Conservation (phyloP, 768 basidiomycete species). For the Postia placenta region DNA sequence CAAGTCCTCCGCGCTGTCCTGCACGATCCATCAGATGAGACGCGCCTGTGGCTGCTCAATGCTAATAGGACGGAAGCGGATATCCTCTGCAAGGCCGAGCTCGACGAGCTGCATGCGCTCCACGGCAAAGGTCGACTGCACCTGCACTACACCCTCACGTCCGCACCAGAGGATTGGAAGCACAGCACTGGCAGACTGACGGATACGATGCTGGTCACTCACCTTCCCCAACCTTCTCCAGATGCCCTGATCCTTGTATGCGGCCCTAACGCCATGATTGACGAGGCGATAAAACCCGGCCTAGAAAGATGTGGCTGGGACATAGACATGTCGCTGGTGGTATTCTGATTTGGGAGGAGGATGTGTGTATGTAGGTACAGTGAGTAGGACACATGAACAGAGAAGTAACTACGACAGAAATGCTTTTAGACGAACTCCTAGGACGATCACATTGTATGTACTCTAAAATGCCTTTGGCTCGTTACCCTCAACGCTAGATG, state of each 20-base stretch:
- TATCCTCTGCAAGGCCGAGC: conserved; percentile 45
- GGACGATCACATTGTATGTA: not conserved
- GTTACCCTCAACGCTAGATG: not conserved
- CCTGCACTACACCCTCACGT: conserved; percentile 39
- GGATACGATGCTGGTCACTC: conserved; percentile 28
- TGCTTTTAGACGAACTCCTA: not conserved
- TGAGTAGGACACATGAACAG: not conserved
- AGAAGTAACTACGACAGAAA: not conserved
- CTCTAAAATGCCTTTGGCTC: not conserved
- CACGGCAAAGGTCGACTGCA: conserved; percentile 28
- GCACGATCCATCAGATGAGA: conserved; percentile 30
- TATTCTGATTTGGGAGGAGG: conserved; percentile 22
- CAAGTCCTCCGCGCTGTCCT: conserved; percentile 47
- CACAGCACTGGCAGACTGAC: conserved; percentile 37
- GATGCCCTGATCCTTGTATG: conserved; percentile 41
- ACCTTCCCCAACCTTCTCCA: conserved; percentile 35
- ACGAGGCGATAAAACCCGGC: conserved; percentile 25
- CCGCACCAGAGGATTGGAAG: conserved; percentile 28
- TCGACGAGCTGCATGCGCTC: conserved; percentile 31
- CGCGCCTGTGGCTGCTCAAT: conserved; percentile 41
- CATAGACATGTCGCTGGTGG: conserved; percentile 25
- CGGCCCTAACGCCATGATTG: conserved; percentile 41
- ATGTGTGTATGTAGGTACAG: not conserved
- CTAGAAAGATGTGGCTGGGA: conserved; percentile 32
- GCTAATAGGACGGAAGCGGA: conserved; percentile 42